These are phyloP conservation scores for Allium cepa DNA, from an alignment of 106 monocot genomes.

Conservation along the genomic window DNA sequence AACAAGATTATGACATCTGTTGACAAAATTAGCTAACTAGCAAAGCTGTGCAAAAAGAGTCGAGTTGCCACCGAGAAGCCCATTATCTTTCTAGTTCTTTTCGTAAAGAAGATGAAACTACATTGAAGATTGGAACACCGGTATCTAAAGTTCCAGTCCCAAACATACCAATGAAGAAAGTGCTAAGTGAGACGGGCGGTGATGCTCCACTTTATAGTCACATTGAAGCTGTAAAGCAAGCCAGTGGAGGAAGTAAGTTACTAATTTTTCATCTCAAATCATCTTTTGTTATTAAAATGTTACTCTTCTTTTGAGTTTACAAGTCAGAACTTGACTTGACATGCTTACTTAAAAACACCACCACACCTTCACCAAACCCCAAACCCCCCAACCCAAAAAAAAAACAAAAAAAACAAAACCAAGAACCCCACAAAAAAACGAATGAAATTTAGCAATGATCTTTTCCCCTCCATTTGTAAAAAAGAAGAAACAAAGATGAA, in stretches of 20 bases:
- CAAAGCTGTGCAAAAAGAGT: constrained; percentile 37
- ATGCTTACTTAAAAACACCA: too few species aligned
- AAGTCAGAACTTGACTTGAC: too few species aligned
- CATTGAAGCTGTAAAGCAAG: constrained; percentile 6
- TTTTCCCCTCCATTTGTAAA: too few species aligned
- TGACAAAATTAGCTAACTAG: constrained; percentile 36
- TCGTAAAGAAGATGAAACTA: constrained; percentile 8
- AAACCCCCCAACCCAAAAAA: too few species aligned
- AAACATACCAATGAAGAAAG: constrained; percentile 22
- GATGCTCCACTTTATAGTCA: not conserved
- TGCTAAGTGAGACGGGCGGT: not conserved
- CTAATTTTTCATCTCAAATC: not conserved
- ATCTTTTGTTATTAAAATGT: too few species aligned
- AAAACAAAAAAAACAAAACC: too few species aligned
- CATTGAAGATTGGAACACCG: constrained; percentile 32
- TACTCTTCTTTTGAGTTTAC: too few species aligned
- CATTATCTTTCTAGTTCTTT: constrained; percentile 64
- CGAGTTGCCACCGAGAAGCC: constrained; percentile 27
- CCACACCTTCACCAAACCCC: too few species aligned
- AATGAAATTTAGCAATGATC: too few species aligned
- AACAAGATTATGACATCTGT: too few species aligned
- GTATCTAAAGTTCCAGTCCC: constrained; percentile 14
- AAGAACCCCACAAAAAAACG: too few species aligned
- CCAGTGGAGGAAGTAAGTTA: not conserved
- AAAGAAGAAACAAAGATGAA: too few species aligned